Evolutionary conservation across 1,284 basidiomycete species (phyloP).

Genomic region (Leccinum subatratum): DNA sequence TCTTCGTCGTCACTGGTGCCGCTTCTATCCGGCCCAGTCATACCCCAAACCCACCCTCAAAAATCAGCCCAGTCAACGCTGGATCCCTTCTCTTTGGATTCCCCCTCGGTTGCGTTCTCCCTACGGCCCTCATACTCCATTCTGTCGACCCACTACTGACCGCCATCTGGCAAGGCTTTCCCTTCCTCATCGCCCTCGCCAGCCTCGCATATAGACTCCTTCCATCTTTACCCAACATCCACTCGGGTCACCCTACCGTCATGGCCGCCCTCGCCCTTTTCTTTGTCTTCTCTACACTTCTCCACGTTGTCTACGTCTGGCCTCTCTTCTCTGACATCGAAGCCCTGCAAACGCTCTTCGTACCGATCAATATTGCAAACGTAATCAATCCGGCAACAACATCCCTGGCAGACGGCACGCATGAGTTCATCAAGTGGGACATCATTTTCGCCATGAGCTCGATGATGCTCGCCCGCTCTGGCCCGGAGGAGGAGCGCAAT

Average conservation of each 20-base stretch:
- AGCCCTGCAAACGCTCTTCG: no score
- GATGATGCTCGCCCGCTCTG: no score
- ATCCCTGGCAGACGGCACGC: no score
- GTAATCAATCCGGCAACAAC: no score
- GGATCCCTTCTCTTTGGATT: conserved; percentile 37
- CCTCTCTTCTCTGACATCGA: no score
- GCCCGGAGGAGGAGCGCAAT: no score
- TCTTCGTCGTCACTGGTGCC: conserved; percentile 37
- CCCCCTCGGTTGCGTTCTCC: conserved; percentile 37
- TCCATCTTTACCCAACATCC: conserved; percentile 20
- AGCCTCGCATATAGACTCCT: conserved; percentile 20
- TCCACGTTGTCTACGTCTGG: no score
- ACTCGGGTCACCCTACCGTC: conserved; percentile 39
- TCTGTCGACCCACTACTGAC: conserved; percentile 35
- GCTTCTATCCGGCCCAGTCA: conserved; percentile 10
- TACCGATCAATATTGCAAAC: no score
- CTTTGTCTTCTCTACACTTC: conserved; percentile 30
- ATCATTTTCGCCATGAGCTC: no score
- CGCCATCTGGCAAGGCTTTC: conserved; percentile 45
- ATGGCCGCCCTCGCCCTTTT: conserved; percentile 33
- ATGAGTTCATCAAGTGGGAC: no score
- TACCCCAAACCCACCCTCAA: not conserved
- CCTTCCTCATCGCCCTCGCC: conserved; percentile 34
- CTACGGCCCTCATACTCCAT: conserved; percentile 36
- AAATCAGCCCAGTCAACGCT: conserved; percentile 36